A percentile compares a stretch with the other conserved stretches of the same genome.
phyloP scores from a whole-genome alignment of 2,329 filamentous ascomycete genomes.

The Trichoderma koningiopsis region DNA sequence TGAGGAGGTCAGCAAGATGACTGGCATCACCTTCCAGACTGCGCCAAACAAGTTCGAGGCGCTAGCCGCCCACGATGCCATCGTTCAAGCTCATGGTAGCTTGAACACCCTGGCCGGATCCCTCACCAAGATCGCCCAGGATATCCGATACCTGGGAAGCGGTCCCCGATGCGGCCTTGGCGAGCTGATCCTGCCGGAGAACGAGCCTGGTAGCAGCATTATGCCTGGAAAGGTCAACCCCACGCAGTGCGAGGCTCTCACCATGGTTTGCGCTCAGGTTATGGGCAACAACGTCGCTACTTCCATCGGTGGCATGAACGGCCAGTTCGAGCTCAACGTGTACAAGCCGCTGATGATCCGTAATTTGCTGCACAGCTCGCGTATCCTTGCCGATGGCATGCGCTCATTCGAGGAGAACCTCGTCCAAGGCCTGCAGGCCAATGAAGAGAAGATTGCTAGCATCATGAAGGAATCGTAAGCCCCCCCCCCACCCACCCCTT shows the following conservation, averaged over 20 bases:
- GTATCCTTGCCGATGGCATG: slow-evolving; percentile 91
- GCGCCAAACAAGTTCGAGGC: slow-evolving; percentile 99
- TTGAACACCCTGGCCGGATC: slow-evolving; percentile 91
- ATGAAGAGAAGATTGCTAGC: slow-evolving; percentile 86
- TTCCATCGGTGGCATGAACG: slow-evolving; percentile 93
- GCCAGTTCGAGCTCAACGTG: slow-evolving; percentile 98
- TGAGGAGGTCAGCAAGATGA: slow-evolving; percentile 87
- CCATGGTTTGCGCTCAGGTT: slow-evolving; percentile 96
- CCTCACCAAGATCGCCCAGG: slow-evolving; percentile 97
- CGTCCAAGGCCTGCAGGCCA: slow-evolving; percentile 82
- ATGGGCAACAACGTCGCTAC: slow-evolving; percentile 96
- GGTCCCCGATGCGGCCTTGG: slow-evolving; percentile 94
- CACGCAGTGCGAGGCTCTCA: slow-evolving; percentile 95
- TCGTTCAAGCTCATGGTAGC: slow-evolving; percentile 90
- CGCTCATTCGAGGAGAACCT: slow-evolving; percentile 93
- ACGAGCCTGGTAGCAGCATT: slow-evolving; percentile 96
- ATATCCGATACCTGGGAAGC: slow-evolving; percentile 94
- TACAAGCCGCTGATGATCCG: slow-evolving; percentile 97
- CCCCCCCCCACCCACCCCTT: too few species aligned
- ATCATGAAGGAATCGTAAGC: slow-evolving; percentile 92
- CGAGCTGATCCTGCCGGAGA: slow-evolving; percentile 91
- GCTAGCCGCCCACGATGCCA: slow-evolving; percentile 90
- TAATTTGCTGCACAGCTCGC: slow-evolving; percentile 89
- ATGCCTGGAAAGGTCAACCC: slow-evolving; percentile 99
- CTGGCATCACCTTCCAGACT: slow-evolving; percentile 89